phyloP scores from a whole-genome alignment of 1,284 basidiomycete genomes.

The Ceratobasidium papillatum region DNA sequence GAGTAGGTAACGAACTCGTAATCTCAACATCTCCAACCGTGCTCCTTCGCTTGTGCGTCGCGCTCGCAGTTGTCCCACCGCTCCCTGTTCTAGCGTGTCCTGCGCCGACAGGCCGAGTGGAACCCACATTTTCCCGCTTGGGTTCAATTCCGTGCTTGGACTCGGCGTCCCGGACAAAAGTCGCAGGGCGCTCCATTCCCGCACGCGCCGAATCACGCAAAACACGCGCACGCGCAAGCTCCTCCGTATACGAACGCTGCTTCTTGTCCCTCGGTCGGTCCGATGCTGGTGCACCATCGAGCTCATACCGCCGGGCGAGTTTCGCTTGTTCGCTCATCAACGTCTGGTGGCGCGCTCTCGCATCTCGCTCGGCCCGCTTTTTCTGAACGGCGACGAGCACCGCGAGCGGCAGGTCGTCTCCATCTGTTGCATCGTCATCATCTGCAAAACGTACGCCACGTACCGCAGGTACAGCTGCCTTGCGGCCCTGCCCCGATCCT shows the following conservation, averaged over 20 bases:
- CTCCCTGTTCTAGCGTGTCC: conserved; percentile 8
- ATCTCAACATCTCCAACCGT: conserved; percentile 16
- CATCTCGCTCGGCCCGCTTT: conserved; percentile 28
- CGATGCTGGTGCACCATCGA: background rate
- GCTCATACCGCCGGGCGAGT: background rate
- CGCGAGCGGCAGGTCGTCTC: conserved; percentile 32
- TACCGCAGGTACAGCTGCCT: background rate
- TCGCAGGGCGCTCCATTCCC: conserved; percentile 15
- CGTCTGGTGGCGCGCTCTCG: conserved; percentile 14
- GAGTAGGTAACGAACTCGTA: background rate
- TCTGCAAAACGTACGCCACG: conserved; percentile 33
- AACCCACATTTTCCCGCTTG: background rate
- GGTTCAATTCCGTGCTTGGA: background rate
- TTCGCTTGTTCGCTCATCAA: background rate
- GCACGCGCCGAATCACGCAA: conserved; percentile 16
- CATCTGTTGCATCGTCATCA: conserved; percentile 27
- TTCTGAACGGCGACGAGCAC: conserved; percentile 28
- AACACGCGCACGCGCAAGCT: conserved; percentile 10
- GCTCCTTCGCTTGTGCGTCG: conserved; percentile 11
- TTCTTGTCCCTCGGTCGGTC: conserved; percentile 8
- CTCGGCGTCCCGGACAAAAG: conserved; percentile 28
- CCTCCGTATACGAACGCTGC: conserved; percentile 16
- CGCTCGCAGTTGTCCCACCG: background rate
- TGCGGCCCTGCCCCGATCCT: background rate
- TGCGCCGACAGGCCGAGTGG: conserved; percentile 12